These are phyloP conservation scores for Ogataea pignaliae DNA, from an alignment of 805 yeast genomes.

Conservation along the genomic window DNA sequence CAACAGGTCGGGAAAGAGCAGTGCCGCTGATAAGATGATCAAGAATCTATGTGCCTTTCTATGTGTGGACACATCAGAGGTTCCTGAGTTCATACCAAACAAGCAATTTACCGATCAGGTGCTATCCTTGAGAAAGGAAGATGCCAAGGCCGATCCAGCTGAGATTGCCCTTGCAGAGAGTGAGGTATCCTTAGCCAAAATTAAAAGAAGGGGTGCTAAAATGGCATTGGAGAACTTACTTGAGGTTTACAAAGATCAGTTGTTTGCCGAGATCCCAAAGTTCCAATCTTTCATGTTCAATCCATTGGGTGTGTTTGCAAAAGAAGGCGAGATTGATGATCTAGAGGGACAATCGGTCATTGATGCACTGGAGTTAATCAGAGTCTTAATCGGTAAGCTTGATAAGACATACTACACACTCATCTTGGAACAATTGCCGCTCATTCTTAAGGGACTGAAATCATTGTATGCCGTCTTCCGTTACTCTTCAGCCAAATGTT, in stretches of 20 bases:
- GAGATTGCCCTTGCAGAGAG: constrained; percentile 56
- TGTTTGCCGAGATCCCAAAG: constrained; percentile 64
- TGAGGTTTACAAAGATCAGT: constrained; percentile 42
- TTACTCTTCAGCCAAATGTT: constrained; percentile 84
- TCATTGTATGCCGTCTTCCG: constrained; percentile 80
- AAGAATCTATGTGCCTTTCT: constrained; percentile 88
- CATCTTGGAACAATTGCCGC: constrained; percentile 49
- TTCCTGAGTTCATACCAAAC: constrained; percentile 82
- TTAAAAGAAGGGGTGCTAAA: constrained; percentile 82
- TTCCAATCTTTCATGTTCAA: constrained; percentile 60
- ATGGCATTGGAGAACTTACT: constrained; percentile 61
- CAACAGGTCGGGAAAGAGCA: constrained; percentile 50
- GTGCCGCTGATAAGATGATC: constrained; percentile 81
- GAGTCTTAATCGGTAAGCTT: constrained; percentile 67
- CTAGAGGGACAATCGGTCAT: constrained; percentile 71
- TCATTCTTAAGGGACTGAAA: constrained; percentile 48
- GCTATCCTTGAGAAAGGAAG: constrained; percentile 76
- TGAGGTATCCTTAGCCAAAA: constrained; percentile 66
- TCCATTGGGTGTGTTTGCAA: constrained; percentile 41
- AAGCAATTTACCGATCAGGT: constrained; percentile 49
- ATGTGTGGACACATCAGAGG: constrained; percentile 94
- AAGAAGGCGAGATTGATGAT: constrained; percentile 31
- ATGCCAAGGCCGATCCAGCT: constrained; percentile 55
- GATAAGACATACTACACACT: constrained; percentile 43
- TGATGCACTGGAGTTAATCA: constrained; percentile 78